Evolutionary conservation across 805 yeast species (phyloP).

Genomic region (Teunomyces pallodes): DNA sequence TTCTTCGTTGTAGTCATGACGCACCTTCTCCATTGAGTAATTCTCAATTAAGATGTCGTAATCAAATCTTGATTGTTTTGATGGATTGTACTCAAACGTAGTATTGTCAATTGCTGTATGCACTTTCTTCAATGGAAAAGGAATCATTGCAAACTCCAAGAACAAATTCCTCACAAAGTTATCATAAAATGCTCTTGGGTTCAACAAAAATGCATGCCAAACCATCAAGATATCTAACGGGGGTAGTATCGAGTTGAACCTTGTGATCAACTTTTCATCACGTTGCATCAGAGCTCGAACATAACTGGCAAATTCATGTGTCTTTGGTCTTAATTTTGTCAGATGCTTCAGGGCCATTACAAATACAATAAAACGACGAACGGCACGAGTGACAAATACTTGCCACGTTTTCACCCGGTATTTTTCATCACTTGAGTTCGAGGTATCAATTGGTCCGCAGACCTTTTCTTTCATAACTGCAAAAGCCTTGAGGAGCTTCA

Average conservation of each 20-base stretch:
- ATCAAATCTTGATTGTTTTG: background rate
- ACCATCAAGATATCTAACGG: slow-evolving; percentile 23
- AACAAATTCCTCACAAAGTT: slow-evolving; percentile 14
- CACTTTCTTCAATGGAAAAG: slow-evolving; percentile 17
- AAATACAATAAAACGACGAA: slow-evolving; percentile 19
- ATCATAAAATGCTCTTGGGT: slow-evolving; percentile 16
- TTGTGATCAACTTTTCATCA: background rate
- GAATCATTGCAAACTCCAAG: slow-evolving; percentile 13
- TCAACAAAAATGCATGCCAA: slow-evolving; percentile 23
- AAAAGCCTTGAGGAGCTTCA: slow-evolving; percentile 22
- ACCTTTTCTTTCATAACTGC: slow-evolving; percentile 14
- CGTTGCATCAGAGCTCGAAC: background rate
- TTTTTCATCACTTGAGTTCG: background rate
- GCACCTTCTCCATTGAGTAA: background rate
- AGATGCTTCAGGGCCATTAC: slow-evolving; percentile 14
- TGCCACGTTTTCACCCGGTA: slow-evolving; percentile 17
- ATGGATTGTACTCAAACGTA: slow-evolving; percentile 9
- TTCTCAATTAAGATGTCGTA: background rate
- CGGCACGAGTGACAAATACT: slow-evolving; percentile 20
- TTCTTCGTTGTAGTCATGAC: background rate
- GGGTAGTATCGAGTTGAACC: slow-evolving; percentile 10
- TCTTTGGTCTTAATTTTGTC: background rate
- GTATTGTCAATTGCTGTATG: slow-evolving; percentile 8
- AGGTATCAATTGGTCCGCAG: slow-evolving; percentile 1
- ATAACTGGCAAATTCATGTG: background rate